phyloP scores from a whole-genome alignment of 805 yeast genomes.

The Wickerhamiella azymoides region DNA sequence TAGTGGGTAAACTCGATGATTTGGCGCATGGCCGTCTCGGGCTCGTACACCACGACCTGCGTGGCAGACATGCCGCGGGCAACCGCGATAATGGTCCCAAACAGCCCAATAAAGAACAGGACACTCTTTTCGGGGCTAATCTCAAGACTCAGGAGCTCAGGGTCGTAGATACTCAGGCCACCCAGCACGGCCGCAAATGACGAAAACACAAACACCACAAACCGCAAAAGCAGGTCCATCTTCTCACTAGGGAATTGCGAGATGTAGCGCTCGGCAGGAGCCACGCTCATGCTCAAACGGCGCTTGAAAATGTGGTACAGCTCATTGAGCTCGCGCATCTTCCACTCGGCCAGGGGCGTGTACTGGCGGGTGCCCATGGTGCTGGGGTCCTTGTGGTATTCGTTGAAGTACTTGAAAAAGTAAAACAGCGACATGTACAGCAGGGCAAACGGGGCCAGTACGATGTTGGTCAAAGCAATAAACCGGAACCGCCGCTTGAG shows the following conservation, averaged over 20 bases:
- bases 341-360: constrained; percentile 93
- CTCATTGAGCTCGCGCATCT: constrained; percentile 85
- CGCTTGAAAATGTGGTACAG: constrained; percentile 75
- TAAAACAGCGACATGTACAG: constrained; percentile 68
- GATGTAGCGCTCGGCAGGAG: constrained; percentile 69
- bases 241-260: constrained; percentile 84
- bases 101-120: constrained; percentile 71
- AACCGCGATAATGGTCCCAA: constrained; percentile 81
- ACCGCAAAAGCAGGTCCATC: constrained; percentile 40
- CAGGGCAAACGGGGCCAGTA: constrained; percentile 76
- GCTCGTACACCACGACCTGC: constrained; percentile 69
- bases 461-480: constrained; percentile 73
- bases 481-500: constrained; percentile 65
- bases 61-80: constrained; percentile 56
- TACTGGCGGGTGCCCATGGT: constrained; percentile 72
- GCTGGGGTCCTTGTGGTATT: constrained; percentile 78
- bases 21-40: constrained; percentile 69
- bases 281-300: constrained; percentile 62
- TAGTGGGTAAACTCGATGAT: constrained; percentile 85
- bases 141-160: constrained; percentile 83
- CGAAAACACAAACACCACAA: constrained; percentile 65
- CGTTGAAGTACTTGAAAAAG: constrained; percentile 85
- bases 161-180: constrained; percentile 61
- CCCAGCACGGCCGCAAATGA: constrained; percentile 83
- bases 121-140: constrained; percentile 68